Evolutionary conservation across 164 flowering plant species (phyloP).

Genomic region (Platanus orientalis): DNA sequence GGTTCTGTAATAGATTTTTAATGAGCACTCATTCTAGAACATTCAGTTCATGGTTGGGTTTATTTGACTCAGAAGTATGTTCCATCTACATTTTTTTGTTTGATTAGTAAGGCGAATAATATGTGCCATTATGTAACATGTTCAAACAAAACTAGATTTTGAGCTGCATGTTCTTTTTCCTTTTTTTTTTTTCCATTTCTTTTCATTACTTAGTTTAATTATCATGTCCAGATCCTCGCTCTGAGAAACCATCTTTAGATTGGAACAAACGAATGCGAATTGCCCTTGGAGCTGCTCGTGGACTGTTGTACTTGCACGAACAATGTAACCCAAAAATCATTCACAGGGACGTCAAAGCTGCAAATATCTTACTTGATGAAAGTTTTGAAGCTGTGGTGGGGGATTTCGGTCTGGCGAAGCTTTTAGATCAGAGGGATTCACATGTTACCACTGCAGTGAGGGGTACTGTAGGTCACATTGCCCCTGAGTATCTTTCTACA

Average conservation of each 20-base stretch:
- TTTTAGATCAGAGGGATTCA: conserved; percentile 76
- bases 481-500: conserved; percentile 96
- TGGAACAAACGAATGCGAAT: conserved; percentile 81
- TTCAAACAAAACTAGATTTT: not conserved
- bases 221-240: conserved; percentile 41
- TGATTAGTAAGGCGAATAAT: too few relatives aligned
- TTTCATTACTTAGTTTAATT: not conserved
- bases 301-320: conserved; percentile 87
- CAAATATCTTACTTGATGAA: conserved; percentile 91
- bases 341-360: conserved; percentile 97
- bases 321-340: conserved; percentile 90
- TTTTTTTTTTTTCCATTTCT: not conserved
- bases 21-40: too few relatives aligned
- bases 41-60: not conserved
- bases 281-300: conserved; percentile 88
- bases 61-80: not conserved
- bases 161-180: not conserved
- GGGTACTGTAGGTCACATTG: conserved; percentile 94
- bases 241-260: conserved; percentile 65
- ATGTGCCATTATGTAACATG: too few relatives aligned
- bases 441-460: conserved; percentile 98
- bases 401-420: conserved; percentile 95
- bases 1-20: too few relatives aligned
- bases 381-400: conserved; percentile 94
- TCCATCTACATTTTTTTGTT: not conserved